These are phyloP conservation scores for Calocybe indica DNA, from an alignment of 768 basidiomycete species.

Conservation along the genomic window DNA sequence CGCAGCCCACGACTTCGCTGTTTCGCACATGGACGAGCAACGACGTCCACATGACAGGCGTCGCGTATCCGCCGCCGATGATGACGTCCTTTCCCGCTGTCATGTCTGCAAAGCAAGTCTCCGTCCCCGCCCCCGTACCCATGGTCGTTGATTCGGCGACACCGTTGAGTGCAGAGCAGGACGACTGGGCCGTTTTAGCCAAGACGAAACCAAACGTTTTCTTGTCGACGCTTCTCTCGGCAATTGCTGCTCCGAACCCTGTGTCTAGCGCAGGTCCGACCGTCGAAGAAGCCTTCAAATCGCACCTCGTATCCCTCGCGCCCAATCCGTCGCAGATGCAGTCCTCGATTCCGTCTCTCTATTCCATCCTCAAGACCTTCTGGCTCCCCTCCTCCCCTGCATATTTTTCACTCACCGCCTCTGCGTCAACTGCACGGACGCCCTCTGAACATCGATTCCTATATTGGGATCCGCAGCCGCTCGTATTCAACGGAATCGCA, in stretches of 20 bases:
- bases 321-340: slow-evolving; percentile 34
- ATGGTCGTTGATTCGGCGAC: slow-evolving; percentile 43
- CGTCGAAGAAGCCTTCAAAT: slow-evolving; percentile 75
- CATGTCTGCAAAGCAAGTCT: neutral
- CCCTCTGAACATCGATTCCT: slow-evolving; percentile 73
- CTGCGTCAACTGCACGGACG: slow-evolving; percentile 59
- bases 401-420: slow-evolving; percentile 73
- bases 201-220: slow-evolving; percentile 52
- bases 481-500: slow-evolving; percentile 76
- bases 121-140: neutral
- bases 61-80: slow-evolving; percentile 1
- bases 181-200: slow-evolving; percentile 58
- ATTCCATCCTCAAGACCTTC: slow-evolving; percentile 76
- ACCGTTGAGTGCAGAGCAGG: slow-evolving; percentile 22
- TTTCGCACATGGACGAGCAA: too few relatives aligned
- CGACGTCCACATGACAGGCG: slow-evolving; percentile 2
- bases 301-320: slow-evolving; percentile 62
- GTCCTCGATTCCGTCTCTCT: slow-evolving; percentile 60
- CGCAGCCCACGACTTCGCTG: too few relatives aligned
- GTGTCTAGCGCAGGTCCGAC: slow-evolving; percentile 53
- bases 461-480: slow-evolving; percentile 84
- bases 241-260: slow-evolving; percentile 60
- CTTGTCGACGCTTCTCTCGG: slow-evolving; percentile 47
- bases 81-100: neutral
- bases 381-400: slow-evolving; percentile 78